Conservation (phyloP, 192 early-diverging fungal genomes). For the Entomortierella chlamydospora region DNA sequence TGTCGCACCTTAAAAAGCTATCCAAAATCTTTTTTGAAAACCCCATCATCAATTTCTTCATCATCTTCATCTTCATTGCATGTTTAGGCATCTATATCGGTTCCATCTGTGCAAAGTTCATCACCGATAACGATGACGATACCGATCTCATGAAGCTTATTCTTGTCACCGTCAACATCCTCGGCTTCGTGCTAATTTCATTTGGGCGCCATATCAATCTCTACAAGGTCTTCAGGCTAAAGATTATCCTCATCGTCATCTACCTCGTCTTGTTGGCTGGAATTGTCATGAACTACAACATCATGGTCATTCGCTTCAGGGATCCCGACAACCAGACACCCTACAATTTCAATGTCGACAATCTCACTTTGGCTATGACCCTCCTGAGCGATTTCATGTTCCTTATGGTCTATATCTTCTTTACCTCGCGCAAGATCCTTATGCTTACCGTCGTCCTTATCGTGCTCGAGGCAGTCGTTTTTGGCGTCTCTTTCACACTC, state of each 20-base stretch:
- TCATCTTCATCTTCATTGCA: not conserved
- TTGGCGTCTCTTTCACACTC: not conserved
- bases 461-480: not conserved
- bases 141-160: conserved; percentile 1
- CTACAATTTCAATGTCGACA: not conserved
- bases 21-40: not conserved
- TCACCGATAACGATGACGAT: not conserved
- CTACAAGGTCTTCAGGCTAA: not conserved
- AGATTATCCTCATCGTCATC: conserved; percentile 1
- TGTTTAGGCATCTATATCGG: conserved; percentile 3
- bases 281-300: not conserved
- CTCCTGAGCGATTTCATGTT: not conserved
- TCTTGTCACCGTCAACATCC: not conserved
- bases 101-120: not conserved
- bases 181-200: not conserved
- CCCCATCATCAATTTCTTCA: not conserved
- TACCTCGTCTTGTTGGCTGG: not conserved
- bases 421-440: not conserved
- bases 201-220: conserved; percentile 1
- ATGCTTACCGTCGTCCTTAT: not conserved
- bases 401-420: conserved; percentile 1
- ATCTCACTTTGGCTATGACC: conserved; percentile 2
- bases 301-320: conserved; percentile 9
- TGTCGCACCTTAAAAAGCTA: conserved; percentile 7
- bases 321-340: not conserved